Evolutionary conservation across 306 rosid species (phyloP).

Genomic region (Trifolium repens): DNA sequence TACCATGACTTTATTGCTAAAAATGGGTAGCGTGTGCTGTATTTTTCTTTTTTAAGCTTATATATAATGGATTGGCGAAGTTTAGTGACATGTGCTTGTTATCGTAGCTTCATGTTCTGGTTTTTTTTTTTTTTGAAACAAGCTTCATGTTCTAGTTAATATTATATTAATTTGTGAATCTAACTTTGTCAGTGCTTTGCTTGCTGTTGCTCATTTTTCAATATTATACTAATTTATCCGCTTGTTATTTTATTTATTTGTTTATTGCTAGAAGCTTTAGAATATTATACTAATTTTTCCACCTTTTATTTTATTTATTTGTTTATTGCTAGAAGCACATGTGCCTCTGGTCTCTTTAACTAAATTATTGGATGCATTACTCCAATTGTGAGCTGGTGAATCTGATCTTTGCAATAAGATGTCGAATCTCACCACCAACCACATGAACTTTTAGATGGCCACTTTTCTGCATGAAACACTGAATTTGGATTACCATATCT

Average conservation of each 20-base stretch:
- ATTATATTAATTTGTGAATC: constrained; percentile 42
- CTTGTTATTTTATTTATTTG: too few species aligned
- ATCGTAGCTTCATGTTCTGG: constrained; percentile 46
- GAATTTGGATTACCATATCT: neutral
- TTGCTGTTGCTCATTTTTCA: constrained; percentile 47
- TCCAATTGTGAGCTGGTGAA: constrained; percentile 64
- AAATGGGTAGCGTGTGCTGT: neutral
- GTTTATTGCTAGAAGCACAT: constrained; percentile 56
- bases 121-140: too few species aligned
- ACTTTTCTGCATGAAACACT: neutral
- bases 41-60: constrained; percentile 1
- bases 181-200: constrained; percentile 50
- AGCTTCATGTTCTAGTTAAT: constrained; percentile 49
- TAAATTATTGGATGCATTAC: constrained; percentile 52
- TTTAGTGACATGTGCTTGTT: constrained; percentile 60
- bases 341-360: constrained; percentile 45
- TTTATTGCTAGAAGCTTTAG: too few species aligned
- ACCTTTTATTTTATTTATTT: constrained; percentile 26
- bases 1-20: neutral
- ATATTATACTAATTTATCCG: neutral
- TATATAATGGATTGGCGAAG: constrained; percentile 37
- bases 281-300: constrained; percentile 28
- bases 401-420: constrained; percentile 18
- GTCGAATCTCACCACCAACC: neutral
- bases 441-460: neutral